A percentile compares a stretch with the other conserved stretches of the same genome.
Conservation (phyloP, 345 rosid species). For the Salix brachista region DNA sequence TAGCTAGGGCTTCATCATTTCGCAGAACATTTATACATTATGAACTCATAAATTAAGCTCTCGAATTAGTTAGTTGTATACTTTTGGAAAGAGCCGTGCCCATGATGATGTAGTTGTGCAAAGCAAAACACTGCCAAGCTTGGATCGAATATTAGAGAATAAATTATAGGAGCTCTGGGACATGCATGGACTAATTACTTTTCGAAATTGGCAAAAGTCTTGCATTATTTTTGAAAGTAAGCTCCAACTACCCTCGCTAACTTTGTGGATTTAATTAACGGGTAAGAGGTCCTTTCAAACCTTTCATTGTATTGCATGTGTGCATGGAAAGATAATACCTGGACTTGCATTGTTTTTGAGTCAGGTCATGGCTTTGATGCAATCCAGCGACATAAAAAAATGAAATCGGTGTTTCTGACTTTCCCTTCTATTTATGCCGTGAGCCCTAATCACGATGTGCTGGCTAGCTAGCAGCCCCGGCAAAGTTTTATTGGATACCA, state of each 20-base stretch:
- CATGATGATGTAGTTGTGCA: background rate
- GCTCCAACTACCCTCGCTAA: slow-evolving; percentile 1
- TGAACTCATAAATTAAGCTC: background rate
- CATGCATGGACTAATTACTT: background rate
- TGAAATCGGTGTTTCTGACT: background rate
- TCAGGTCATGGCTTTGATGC: no score
- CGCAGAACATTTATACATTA: background rate
- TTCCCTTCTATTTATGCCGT: background rate
- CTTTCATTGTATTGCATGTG: background rate
- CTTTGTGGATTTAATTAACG: background rate
- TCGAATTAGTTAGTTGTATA: no score
- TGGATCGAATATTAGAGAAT: background rate
- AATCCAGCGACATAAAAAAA: no score
- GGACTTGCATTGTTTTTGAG: no score
- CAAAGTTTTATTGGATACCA: slow-evolving; percentile 4
- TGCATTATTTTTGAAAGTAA: slow-evolving; percentile 2
- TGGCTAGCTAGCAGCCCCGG: no score
- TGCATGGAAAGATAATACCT: background rate
- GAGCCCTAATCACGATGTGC: background rate
- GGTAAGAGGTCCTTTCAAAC: slow-evolving; percentile 13
- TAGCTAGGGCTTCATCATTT: background rate
- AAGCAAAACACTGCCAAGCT: background rate
- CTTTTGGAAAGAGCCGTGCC: slow-evolving; percentile 4
- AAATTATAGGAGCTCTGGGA: background rate
- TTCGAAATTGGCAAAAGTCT: background rate